Evolutionary conservation across 352 stramenopile species (phyloP).

Genomic region (Globisporangium paddicum): DNA sequence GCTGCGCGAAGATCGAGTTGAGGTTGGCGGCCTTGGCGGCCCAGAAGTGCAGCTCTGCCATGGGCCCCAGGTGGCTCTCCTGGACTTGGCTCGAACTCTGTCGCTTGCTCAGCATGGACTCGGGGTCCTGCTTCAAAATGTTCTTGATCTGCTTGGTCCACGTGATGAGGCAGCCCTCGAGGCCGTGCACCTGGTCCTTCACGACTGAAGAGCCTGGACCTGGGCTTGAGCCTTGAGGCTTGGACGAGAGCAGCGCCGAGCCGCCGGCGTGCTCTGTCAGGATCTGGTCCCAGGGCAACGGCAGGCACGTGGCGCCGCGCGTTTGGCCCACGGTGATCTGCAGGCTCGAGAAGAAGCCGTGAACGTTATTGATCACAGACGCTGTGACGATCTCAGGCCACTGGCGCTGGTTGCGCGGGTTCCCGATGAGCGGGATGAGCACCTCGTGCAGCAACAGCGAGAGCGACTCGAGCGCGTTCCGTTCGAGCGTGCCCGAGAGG

Average conservation of each 20-base stretch:
- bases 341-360: slow-evolving; percentile 78
- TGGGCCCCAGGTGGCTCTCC: slow-evolving; percentile 56
- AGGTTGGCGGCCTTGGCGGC: slow-evolving; percentile 76
- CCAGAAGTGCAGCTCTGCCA: slow-evolving; percentile 90
- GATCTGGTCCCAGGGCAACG: slow-evolving; percentile 76
- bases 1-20: slow-evolving; percentile 89
- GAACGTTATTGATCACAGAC: slow-evolving; percentile 71
- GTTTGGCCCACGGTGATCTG: slow-evolving; percentile 89
- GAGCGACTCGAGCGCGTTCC: slow-evolving; percentile 70
- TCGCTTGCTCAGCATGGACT: slow-evolving; percentile 60
- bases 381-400: slow-evolving; percentile 82
- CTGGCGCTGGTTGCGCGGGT: slow-evolving; percentile 69
- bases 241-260: slow-evolving; percentile 10
- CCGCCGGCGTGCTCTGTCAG: slow-evolving; percentile 46
- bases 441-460: slow-evolving; percentile 70
- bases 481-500: slow-evolving; percentile 66
- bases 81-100: slow-evolving; percentile 7
- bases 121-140: slow-evolving; percentile 88
- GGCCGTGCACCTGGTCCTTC: slow-evolving; percentile 80
- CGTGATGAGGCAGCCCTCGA: slow-evolving; percentile 89
- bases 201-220: slow-evolving; percentile 15
- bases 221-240: not conserved
- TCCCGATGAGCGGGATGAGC: slow-evolving; percentile 68
- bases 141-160: slow-evolving; percentile 95
- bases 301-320: slow-evolving; percentile 75